A percentile compares a stretch with the other conserved stretches of the same genome.
phyloP scores from a whole-genome alignment of 345 rosid genomes.

The Eucalyptus victrix region DNA sequence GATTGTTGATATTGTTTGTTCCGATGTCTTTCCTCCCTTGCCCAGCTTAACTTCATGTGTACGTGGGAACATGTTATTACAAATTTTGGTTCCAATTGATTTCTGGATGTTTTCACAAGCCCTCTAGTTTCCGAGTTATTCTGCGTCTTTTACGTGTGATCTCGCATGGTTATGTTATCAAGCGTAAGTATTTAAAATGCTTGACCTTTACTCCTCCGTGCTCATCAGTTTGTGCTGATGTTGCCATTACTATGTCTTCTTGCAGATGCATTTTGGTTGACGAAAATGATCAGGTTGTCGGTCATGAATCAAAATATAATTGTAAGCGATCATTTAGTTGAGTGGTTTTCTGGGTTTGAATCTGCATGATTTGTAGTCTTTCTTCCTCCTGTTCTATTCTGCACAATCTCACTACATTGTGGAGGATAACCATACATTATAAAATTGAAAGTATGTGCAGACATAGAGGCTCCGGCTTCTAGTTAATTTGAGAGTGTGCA shows the following conservation, averaged over 20 bases:
- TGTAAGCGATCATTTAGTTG: slow-evolving; percentile 30
- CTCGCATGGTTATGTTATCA: neutral
- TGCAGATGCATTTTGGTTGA: slow-evolving; percentile 95
- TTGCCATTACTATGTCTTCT: neutral
- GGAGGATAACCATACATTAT: neutral
- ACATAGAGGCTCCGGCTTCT: neutral
- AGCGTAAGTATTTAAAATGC: neutral
- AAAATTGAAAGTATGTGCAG: neutral
- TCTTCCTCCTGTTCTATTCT: neutral
- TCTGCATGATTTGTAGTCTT: neutral
- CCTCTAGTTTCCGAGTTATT: neutral
- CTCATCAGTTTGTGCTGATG: neutral
- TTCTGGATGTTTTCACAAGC: neutral
- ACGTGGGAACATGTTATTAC: neutral
- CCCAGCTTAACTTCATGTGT: neutral
- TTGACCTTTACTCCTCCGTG: neutral
- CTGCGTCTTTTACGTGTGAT: neutral
- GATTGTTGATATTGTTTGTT: neutral
- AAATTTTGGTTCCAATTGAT: neutral
- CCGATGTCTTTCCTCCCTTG: neutral
- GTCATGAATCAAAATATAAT: slow-evolving; percentile 80
- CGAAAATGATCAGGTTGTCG: slow-evolving; percentile 65
- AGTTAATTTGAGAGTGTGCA: neutral
- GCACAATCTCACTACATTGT: neutral
- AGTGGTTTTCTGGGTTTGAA: neutral